Evolutionary conservation across 2,329 filamentous ascomycete genomes (phyloP), one percentile per base, ranked within the genome.

Genomic region (Calonectria hongkongensis): DNA sequence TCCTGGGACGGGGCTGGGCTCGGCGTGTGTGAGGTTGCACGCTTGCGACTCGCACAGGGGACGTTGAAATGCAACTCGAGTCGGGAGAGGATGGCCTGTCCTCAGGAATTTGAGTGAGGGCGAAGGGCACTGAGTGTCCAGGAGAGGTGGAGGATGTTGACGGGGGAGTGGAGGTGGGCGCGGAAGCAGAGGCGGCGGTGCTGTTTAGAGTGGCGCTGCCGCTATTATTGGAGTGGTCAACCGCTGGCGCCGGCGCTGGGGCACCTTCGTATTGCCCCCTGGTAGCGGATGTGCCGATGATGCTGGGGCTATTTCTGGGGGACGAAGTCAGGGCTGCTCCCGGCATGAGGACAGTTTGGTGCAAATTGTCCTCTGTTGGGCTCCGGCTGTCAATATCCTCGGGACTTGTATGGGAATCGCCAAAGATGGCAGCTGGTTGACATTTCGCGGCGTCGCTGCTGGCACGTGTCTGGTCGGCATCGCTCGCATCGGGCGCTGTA

Each of bases 1-100:
- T 86, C 62, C 86, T 85, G 33, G 84, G 82, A 51, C 86, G 83
- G 13, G 84, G 84, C 69, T 84, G 82, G 58, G 78, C 81, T 54
- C 84, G 76, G 60, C 82, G 85, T 28, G 85, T 88, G 75, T 88
- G 88, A 13, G 88, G 86, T 3, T 86, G 87, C 41, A 87, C 83
- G 64, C 81, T 84, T 73, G 80, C 81, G 43, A 81, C 81, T 66
- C 81, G 81, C 39, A 84, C 79, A n/a, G 83, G 83, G 63, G 80
- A 75, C 43, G 74, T 73, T 63, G 77, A 76, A 62, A 74, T 16
- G 65, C 75, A 70, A 56, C 70, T 68, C 66, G 73, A 68, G 56
- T 68, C 71, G 74, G 66, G 72, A 27, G 70, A 71, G 65, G 54
- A 71, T 39, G 71, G 68, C 50, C 76, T 69, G 68, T 76, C 70